Percentiles rank a stretch among this genome's conserved stretches.
Conservation (phyloP, 495 filamentous ascomycete genomes). For the Immersiella caudata region DNA sequence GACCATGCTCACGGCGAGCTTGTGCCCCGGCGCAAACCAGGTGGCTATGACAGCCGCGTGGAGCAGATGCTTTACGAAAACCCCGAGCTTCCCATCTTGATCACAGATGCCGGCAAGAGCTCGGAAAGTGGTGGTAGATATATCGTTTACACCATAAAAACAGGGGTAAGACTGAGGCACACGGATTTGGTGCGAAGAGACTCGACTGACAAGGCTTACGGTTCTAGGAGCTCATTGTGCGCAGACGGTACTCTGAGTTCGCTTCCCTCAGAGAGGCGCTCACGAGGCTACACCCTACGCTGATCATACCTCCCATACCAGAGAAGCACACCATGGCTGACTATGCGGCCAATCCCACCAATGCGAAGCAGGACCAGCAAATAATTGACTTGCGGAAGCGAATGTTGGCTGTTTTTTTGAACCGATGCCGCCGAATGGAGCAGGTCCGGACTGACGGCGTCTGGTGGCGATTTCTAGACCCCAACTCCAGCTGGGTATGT, state of each 20-base stretch:
- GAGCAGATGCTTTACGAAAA: conserved; percentile 97
- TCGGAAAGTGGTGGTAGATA: conserved; percentile 83
- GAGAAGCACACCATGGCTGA: conserved; percentile 99
- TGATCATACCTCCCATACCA: conserved; percentile 94
- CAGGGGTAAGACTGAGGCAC: conserved; percentile 65
- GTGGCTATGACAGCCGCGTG: conserved; percentile 89
- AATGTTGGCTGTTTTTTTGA: conserved; percentile 93
- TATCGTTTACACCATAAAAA: conserved; percentile 96
- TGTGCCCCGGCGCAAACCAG: conserved; percentile 67
- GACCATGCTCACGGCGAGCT: conserved; percentile 54
- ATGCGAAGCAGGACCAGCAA: conserved; percentile 92
- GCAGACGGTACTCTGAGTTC: conserved; percentile 95
- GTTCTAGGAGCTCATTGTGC: conserved; percentile 85
- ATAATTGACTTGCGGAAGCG: conserved; percentile 96
- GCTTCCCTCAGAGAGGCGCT: conserved; percentile 88
- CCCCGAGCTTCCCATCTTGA: conserved; percentile 82
- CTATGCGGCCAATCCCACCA: conserved; percentile 96
- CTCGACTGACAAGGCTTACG: conserved; percentile 25
- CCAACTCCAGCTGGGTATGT: conserved; percentile 96
- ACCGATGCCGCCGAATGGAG: conserved; percentile 89
- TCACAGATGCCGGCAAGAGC: conserved; percentile 94
- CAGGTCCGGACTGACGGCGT: conserved; percentile 92
- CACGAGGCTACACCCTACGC: conserved; percentile 86
- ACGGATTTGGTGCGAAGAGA: neutral
- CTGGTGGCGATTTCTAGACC: conserved; percentile 96